Percentiles rank a stretch among this genome's conserved stretches.
phyloP scores from a whole-genome alignment of 1,284 basidiomycete genomes.

The Sporisorium scitamineum region DNA sequence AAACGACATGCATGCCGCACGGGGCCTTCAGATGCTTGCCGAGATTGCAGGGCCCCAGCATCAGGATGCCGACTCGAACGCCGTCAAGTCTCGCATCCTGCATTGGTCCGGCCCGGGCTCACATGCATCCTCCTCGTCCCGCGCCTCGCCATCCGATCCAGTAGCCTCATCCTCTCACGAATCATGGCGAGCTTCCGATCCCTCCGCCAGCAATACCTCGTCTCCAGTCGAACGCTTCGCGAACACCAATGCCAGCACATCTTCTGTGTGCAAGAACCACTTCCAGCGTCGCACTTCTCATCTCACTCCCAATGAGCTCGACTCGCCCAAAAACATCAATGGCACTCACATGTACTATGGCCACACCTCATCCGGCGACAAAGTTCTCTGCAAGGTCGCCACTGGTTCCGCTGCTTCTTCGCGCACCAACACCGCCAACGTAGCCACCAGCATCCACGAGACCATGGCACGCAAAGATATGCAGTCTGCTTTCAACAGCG shows the following conservation, averaged over 20 bases:
- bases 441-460: slow-evolving; percentile 18
- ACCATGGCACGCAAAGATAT: slow-evolving; percentile 33
- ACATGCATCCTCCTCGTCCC: slow-evolving; percentile 17
- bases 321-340: slow-evolving; percentile 38
- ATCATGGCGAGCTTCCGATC: not conserved
- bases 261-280: slow-evolving; percentile 10
- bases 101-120: slow-evolving; percentile 30
- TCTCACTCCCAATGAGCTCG: slow-evolving; percentile 9
- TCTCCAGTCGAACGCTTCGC: slow-evolving; percentile 9
- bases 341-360: slow-evolving; percentile 44
- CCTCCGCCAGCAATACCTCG: not conserved
- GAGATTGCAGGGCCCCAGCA: slow-evolving; percentile 45
- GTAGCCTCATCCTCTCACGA: not conserved
- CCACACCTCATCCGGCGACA: slow-evolving; percentile 20
- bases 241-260: not conserved
- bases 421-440: slow-evolving; percentile 4
- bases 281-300: slow-evolving; percentile 12
- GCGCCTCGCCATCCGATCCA: slow-evolving; percentile 6
- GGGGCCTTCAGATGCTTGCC: slow-evolving; percentile 47
- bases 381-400: slow-evolving; percentile 28
- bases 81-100: slow-evolving; percentile 31
- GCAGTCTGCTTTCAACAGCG: slow-evolving; percentile 43
- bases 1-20: slow-evolving; percentile 35
- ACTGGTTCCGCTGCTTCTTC: slow-evolving; percentile 7
- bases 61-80: slow-evolving; percentile 38